Evolutionary conservation across 2,329 filamentous ascomycete genomes (phyloP).

Genomic region (Orbilia javanica): DNA sequence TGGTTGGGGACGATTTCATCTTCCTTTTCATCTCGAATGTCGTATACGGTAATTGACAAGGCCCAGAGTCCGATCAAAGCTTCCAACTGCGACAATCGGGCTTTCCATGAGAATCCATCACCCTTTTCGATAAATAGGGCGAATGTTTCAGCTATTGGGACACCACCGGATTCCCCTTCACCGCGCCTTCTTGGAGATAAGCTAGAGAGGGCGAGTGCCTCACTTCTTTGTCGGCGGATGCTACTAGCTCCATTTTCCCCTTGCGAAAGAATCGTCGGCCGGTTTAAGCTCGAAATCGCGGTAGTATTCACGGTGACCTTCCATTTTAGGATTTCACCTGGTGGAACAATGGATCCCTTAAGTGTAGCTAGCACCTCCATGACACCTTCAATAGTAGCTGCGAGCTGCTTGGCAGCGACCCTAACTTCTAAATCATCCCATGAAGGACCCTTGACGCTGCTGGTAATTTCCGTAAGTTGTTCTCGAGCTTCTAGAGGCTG

Average conservation of each 20-base stretch:
- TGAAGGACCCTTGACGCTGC: constrained; percentile 5
- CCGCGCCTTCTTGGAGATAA: background rate
- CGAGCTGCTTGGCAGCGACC: constrained; percentile 14
- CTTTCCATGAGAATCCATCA: constrained; percentile 22
- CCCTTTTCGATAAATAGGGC: constrained; percentile 29
- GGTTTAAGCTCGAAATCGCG: constrained; percentile 5
- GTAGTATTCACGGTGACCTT: constrained; percentile 11
- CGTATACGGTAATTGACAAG: constrained; percentile 32
- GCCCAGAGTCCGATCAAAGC: constrained; percentile 39
- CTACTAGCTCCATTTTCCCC: background rate
- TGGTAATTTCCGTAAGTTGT: constrained; percentile 24
- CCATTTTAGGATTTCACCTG: constrained; percentile 22
- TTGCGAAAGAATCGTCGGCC: constrained; percentile 20
- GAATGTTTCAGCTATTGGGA: constrained; percentile 1
- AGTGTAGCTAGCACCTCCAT: constrained; percentile 32
- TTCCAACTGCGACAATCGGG: constrained; percentile 26
- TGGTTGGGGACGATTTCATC: constrained; percentile 13
- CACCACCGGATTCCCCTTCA: background rate
- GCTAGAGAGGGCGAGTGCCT: background rate
- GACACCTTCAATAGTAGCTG: constrained; percentile 29
- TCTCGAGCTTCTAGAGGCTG: constrained; percentile 28
- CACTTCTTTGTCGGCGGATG: background rate
- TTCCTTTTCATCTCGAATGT: constrained; percentile 26
- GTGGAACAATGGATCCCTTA: background rate
- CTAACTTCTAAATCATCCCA: constrained; percentile 39